These are phyloP conservation scores for Teunomyces funiuensis DNA, from an alignment of 805 yeast species.

Conservation along the genomic window DNA sequence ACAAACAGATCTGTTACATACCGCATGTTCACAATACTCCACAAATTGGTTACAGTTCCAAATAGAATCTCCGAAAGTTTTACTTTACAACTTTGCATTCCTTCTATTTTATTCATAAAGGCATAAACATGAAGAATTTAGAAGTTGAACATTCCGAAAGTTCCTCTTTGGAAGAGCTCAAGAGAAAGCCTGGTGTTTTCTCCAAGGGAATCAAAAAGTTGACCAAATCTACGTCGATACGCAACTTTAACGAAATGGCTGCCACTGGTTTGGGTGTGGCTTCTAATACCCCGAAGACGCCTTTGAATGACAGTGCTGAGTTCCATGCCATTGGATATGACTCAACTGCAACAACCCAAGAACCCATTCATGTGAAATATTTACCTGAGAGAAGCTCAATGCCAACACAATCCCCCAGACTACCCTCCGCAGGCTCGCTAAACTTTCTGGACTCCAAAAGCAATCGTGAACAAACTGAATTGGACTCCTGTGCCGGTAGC, in stretches of 20 bases:
- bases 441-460: slow-evolving; percentile 3
- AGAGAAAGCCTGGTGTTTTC: slow-evolving; percentile 13
- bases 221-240: slow-evolving; percentile 26
- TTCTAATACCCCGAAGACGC: background rate
- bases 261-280: background rate
- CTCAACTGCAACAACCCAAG: slow-evolving; percentile 20
- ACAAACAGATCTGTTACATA: too few species aligned
- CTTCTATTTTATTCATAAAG: too few species aligned
- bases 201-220: slow-evolving; percentile 32
- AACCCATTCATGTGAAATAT: slow-evolving; percentile 31
- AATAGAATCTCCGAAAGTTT: too few species aligned
- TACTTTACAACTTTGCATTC: too few species aligned
- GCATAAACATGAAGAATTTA: background rate
- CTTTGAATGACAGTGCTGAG: background rate
- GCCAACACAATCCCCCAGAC: slow-evolving; percentile 7
- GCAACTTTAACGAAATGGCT: slow-evolving; percentile 16
- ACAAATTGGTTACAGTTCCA: slow-evolving; percentile 3
- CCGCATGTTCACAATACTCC: too few species aligned
- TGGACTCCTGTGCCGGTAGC: background rate
- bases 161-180: background rate
- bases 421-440: slow-evolving; percentile 7
- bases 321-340: slow-evolving; percentile 41
- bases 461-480: slow-evolving; percentile 2
- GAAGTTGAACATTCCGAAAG: background rate
- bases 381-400: slow-evolving; percentile 18